These are phyloP conservation scores for Sclerotinia nivalis DNA, from an alignment of 2,329 filamentous ascomycete genomes.

Conservation along the genomic window DNA sequence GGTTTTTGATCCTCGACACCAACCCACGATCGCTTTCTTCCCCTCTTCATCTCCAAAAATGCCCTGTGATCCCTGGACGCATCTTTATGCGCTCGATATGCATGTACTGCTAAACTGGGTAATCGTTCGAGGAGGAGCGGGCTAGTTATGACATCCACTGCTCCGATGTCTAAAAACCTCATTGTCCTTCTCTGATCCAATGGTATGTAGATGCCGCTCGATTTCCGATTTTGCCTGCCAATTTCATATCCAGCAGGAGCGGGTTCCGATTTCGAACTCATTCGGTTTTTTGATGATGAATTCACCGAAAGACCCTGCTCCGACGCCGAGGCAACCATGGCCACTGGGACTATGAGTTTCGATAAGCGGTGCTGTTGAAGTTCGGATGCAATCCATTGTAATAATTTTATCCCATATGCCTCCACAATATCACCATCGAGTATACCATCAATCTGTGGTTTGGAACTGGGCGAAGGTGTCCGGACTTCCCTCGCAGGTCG, in stretches of 20 bases:
- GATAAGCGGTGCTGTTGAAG: constrained; percentile 51
- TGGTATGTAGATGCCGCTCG: constrained; percentile 39
- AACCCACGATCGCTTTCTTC: constrained; percentile 88
- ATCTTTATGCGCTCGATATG: constrained; percentile 78
- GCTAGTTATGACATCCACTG: constrained; percentile 79
- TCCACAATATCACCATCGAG: constrained; percentile 45
- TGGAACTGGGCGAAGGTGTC: constrained; percentile 40
- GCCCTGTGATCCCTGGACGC: constrained; percentile 71
- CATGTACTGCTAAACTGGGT: constrained; percentile 76
- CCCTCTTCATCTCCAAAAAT: constrained; percentile 69
- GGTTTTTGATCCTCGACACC: constrained; percentile 82
- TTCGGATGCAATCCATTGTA: constrained; percentile 51
- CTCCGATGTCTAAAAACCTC: constrained; percentile 80
- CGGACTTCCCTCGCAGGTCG: constrained; percentile 40
- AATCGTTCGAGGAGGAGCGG: constrained; percentile 74
- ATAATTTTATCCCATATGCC: constrained; percentile 49
- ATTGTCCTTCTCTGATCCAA: constrained; percentile 56
- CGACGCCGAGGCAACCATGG: constrained; percentile 41
- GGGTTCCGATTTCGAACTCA: constrained; percentile 29
- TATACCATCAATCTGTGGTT: constrained; percentile 45
- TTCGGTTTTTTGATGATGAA: constrained; percentile 28
- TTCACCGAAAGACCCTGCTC: constrained; percentile 35
- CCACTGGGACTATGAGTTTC: constrained; percentile 52
- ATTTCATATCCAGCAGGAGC: constrained; percentile 23
- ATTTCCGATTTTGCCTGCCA: constrained; percentile 25